Base-by-base conservation (phyloP, 345 rosid genomes). In the Rhodomyrtus tomentosa region DNA sequence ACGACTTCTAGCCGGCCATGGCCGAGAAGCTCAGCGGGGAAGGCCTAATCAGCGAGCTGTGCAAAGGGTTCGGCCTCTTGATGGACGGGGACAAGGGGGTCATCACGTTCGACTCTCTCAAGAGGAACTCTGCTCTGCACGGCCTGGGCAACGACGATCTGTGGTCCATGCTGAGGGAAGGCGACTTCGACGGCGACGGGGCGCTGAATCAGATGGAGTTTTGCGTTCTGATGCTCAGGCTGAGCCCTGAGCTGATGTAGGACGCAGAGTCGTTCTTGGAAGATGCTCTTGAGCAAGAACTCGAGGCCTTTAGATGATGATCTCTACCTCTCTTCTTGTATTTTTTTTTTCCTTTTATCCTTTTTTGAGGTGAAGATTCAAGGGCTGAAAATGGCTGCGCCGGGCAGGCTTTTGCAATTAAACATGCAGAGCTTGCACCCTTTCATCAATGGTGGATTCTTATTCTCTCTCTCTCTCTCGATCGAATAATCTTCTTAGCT, bases 211-310 rank as follows among this genome's bases (percentile, higher is more conserved):
- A 90, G 84, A 90, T 86, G 89, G 94, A 92, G 90, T 92, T 92
- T 36, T 92, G 92, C 58, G 92, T 92, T 10, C 72, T 92, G 88
- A 92, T 92, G 94, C 87, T 92, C 88, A 89, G 92, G 89, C 72
- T 90, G 82, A 92, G 94, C 85, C 94, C 94, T 54, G 88, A 84
- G 32, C 88, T 92, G 88, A 92, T 92, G 94, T 86, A 90, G 24
- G 92, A 90, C 50, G 87, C 92, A 5, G 84, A 80, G 82, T 81
- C 82, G 51, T 88, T 87, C 88, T 88, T 92, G 52, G 86, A 84
- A 42, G 88, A 87, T 10, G 89, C 87, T 21, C 84, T 92, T 12
- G 80, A 87, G 29, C 73, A 27, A 32, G 11, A 52, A 82, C 38
- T 59, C 73, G 3, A 59, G 73, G 38, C 73, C 73, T 59, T 58